phyloP scores from a whole-genome alignment of 202 grass and related monocot species.

The Setaria viridis region DNA sequence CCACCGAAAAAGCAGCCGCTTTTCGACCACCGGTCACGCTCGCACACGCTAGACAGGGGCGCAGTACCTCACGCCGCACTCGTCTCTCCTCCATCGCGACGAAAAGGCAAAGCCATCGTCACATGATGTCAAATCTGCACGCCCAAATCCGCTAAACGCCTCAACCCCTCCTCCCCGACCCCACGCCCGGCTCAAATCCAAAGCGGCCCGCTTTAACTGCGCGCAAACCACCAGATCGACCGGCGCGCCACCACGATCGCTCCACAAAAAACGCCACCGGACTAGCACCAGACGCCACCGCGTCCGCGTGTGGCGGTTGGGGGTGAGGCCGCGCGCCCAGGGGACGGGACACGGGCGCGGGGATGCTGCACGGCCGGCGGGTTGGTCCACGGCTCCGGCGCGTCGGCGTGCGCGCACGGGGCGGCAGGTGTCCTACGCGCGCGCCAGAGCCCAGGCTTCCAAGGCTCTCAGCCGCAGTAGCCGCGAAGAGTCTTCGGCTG shows the following conservation, averaged over 20 bases:
- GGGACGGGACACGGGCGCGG: background rate
- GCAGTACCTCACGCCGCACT: slow-evolving; percentile 22
- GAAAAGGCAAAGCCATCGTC: background rate
- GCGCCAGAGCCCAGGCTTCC: background rate
- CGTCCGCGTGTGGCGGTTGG: too few species aligned
- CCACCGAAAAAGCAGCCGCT: background rate
- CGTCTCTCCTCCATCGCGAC: slow-evolving; percentile 1
- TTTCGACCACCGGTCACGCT: background rate
- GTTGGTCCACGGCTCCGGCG: background rate
- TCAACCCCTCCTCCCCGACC: background rate
- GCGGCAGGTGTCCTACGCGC: background rate
- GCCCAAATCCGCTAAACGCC: background rate
- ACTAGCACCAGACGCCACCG: background rate
- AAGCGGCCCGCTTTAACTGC: slow-evolving; percentile 6
- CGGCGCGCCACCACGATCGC: background rate
- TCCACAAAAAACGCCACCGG: background rate
- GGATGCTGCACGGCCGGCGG: background rate
- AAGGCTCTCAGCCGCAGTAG: too few species aligned
- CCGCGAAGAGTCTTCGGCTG: background rate
- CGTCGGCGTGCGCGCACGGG: background rate
- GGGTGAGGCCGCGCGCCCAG: background rate
- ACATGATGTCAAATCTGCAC: slow-evolving; percentile 7
- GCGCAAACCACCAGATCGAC: slow-evolving; percentile 13
- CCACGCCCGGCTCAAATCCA: slow-evolving; percentile 13
- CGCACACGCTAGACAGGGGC: slow-evolving; percentile 9